Evolutionary conservation across 306 rosid species (phyloP), one percentile per base, ranked within the genome.

Genomic region (Castanea mollissima): DNA sequence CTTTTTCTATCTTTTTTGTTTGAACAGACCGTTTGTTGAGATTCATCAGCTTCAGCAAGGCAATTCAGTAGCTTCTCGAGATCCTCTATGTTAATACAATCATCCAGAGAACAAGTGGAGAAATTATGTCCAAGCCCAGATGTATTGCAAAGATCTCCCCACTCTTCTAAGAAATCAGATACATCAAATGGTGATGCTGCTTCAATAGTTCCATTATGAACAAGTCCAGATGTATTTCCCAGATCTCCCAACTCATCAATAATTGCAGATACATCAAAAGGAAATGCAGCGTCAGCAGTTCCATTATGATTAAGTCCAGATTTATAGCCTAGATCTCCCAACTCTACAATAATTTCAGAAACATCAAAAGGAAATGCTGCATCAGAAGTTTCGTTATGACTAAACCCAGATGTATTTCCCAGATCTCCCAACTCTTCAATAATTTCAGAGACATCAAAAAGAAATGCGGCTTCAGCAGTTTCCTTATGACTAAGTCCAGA

Each of bases 341-440:
- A 69, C 34, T 77, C 85, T n/a, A 35, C 62, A 68, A 74, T 81
- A 44, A 82, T 55, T 25, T 86, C 83, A 54, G 73, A 73, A 38
- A 46, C 76, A 70, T 75, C 79, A 11, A 14, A 11, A 74, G 29
- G 16, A 55, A 74, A 71, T 12, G 44, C 20, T 16, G 73, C 78
- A 27, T 59, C 83, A 74, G 52, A 76, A 54, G 54, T 34, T 35
- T 71, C 88, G 20, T 27, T 34, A 75, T 63, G 31, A 23, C 52
- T 58, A 6, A 58, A 34, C 4, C 34, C 71, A 64, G 60, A 65
- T 44, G 55, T 52, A 77, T 46, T 55, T 68, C 74, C 71, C 79
- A 86, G 76, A 59, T 63, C 83, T 72, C 70, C 88, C 65, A 88
- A 69, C 41, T 77, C 86, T n/a, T 46, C 62, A 68, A 74, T 81